A percentile compares a stretch with the other conserved stretches of the same genome.
phyloP scores from a whole-genome alignment of 1,284 basidiomycete species.

The Takashimella koratensis region DNA sequence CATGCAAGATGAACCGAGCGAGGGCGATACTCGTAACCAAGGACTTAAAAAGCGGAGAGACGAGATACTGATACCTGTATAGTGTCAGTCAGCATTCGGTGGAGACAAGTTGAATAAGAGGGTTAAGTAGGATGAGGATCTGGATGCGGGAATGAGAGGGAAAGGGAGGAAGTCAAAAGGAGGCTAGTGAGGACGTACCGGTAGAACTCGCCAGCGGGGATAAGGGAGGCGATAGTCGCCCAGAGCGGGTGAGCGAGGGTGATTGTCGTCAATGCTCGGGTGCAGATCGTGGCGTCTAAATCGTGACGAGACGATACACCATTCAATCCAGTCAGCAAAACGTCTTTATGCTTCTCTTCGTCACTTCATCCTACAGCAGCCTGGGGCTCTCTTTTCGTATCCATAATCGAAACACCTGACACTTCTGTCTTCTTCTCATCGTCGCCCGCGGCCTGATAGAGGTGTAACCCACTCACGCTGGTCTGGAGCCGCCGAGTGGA shows the following conservation, averaged over 20 bases:
- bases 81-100: neutral
- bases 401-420: no score
- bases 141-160: neutral
- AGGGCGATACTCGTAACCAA: slow-evolving; percentile 43
- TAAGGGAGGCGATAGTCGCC: slow-evolving; percentile 34
- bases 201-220: slow-evolving; percentile 47
- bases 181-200: slow-evolving; percentile 23
- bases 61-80: slow-evolving; percentile 40
- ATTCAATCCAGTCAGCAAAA: no score
- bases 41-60: slow-evolving; percentile 36
- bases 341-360: no score
- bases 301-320: neutral
- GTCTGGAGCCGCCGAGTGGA: slow-evolving; percentile 38
- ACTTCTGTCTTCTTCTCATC: no score
- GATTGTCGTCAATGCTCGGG: slow-evolving; percentile 36
- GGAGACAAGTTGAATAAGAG: neutral
- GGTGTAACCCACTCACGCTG: slow-evolving; percentile 29
- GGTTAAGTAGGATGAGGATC: neutral
- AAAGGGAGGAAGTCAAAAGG: neutral
- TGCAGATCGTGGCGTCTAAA: slow-evolving; percentile 36
- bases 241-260: slow-evolving; percentile 28
- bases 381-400: no score
- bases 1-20: slow-evolving; percentile 44
- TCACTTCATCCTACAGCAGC: no score
- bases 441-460: no score